Percentiles rank a stretch among this genome's conserved stretches.
phyloP scores from a whole-genome alignment of 257 asterid genomes.

The Craterostigma plantagineum region DNA sequence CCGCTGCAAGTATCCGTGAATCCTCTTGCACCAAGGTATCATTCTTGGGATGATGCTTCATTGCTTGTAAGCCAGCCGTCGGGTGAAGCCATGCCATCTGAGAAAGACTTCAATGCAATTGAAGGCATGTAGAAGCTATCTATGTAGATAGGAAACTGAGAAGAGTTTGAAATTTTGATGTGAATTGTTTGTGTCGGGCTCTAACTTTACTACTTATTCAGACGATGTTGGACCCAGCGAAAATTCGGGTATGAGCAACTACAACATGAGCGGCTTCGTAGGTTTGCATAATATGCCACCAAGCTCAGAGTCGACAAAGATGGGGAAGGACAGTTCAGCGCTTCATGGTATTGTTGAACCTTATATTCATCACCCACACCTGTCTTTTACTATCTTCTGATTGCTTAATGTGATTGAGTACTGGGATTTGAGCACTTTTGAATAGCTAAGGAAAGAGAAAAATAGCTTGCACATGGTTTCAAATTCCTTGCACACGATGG shows the following conservation, averaged over 20 bases:
- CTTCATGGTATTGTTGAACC: slow-evolving; percentile 18
- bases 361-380: too few relatives aligned
- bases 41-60: slow-evolving; percentile 62
- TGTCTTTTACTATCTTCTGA: too few relatives aligned
- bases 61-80: slow-evolving; percentile 26
- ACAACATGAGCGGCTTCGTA: slow-evolving; percentile 18
- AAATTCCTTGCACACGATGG: too few relatives aligned
- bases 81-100: slow-evolving; percentile 34
- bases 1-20: slow-evolving; percentile 50
- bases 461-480: too few relatives aligned
- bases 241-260: too few relatives aligned
- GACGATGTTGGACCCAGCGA: slow-evolving; percentile 29
- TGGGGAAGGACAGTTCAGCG: slow-evolving; percentile 19
- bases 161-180: too few relatives aligned
- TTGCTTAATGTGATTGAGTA: too few relatives aligned
- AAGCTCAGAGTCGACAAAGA: slow-evolving; percentile 14
- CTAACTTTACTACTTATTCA: slow-evolving; percentile 17
- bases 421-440: too few relatives aligned
- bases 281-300: slow-evolving; percentile 13
- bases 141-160: too few relatives aligned
- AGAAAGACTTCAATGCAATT: slow-evolving; percentile 38
- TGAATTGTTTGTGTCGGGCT: too few relatives aligned
- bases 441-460: too few relatives aligned
- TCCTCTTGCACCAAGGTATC: slow-evolving; percentile 41
- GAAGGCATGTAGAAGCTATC: slow-evolving; percentile 33